A percentile compares a stretch with the other conserved stretches of the same genome.
These are phyloP conservation scores for Saccharomycopsis sp. DNA, from an alignment of 805 yeast genomes.

Conservation along the genomic window DNA sequence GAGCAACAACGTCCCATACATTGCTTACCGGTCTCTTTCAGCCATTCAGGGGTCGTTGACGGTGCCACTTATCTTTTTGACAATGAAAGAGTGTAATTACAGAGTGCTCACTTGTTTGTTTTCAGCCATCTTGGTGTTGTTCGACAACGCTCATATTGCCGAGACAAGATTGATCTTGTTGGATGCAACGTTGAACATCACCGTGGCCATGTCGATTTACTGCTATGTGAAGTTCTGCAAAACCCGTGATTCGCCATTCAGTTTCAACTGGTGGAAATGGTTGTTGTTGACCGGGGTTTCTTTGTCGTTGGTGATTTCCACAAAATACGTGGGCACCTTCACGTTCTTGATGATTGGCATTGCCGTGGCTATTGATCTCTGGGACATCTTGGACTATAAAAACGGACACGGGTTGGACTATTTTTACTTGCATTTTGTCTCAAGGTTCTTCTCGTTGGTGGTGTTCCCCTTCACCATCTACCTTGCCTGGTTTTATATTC, in stretches of 20 bases:
- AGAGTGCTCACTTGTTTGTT: slow-evolving; percentile 71
- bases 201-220: slow-evolving; percentile 75
- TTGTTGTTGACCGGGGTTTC: slow-evolving; percentile 72
- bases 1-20: slow-evolving; percentile 72
- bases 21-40: slow-evolving; percentile 70
- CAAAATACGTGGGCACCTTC: slow-evolving; percentile 93
- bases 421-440: slow-evolving; percentile 60
- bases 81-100: slow-evolving; percentile 78
- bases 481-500: slow-evolving; percentile 85
- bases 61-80: slow-evolving; percentile 74
- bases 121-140: slow-evolving; percentile 64
- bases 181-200: slow-evolving; percentile 80
- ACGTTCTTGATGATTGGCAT: slow-evolving; percentile 82
- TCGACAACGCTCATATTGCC: slow-evolving; percentile 84
- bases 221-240: slow-evolving; percentile 72
- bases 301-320: slow-evolving; percentile 85
- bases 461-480: slow-evolving; percentile 76
- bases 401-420: slow-evolving; percentile 46
- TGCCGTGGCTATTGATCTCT: slow-evolving; percentile 78
- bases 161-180: slow-evolving; percentile 86
- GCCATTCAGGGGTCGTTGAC: slow-evolving; percentile 78
- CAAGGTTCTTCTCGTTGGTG: slow-evolving; percentile 63
- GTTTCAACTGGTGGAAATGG: slow-evolving; percentile 81
- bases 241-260: slow-evolving; percentile 58
- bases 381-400: slow-evolving; percentile 73